A percentile compares a stretch with the other conserved stretches of the same genome.
Conservation (phyloP, 1,284 basidiomycete species). For the Mycosarcoma maydis region DNA sequence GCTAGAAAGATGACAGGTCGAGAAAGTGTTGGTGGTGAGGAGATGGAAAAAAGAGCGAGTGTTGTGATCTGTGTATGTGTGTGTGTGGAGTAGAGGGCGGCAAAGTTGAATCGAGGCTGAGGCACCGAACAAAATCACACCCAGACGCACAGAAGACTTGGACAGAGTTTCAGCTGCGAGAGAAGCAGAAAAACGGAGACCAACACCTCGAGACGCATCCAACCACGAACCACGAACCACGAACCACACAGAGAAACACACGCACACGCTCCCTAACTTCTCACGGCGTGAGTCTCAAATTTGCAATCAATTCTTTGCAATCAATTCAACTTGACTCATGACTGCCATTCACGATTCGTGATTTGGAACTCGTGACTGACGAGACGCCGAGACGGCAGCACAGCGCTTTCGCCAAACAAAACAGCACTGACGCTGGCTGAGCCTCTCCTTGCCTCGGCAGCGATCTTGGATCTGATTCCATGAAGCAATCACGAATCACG, state of each 20-base stretch:
- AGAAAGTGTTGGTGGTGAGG: background rate
- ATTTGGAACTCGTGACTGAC: too few relatives aligned
- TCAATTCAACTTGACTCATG: too few relatives aligned
- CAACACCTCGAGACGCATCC: conserved; percentile 23
- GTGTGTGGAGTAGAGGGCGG: background rate
- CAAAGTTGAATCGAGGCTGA: background rate
- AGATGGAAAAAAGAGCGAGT: background rate
- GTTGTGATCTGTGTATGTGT: background rate
- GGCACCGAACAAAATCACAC: too few relatives aligned
- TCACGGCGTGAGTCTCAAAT: too few relatives aligned
- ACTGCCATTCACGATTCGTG: too few relatives aligned
- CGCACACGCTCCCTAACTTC: too few relatives aligned
- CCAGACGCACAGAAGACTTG: background rate
- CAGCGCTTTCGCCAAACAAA: background rate
- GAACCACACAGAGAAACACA: too few relatives aligned
- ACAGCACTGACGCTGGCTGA: too few relatives aligned
- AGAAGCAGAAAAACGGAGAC: conserved; percentile 29
- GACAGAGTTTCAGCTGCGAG: conserved; percentile 1
- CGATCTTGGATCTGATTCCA: too few relatives aligned
- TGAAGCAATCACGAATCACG: too few relatives aligned
- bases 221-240: background rate
- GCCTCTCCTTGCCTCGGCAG: too few relatives aligned
- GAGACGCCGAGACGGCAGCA: background rate
- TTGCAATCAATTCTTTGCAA: too few relatives aligned
- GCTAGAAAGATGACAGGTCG: background rate